phyloP scores from a whole-genome alignment of 2,329 filamentous ascomycete genomes.

The Sporothrix sp. region DNA sequence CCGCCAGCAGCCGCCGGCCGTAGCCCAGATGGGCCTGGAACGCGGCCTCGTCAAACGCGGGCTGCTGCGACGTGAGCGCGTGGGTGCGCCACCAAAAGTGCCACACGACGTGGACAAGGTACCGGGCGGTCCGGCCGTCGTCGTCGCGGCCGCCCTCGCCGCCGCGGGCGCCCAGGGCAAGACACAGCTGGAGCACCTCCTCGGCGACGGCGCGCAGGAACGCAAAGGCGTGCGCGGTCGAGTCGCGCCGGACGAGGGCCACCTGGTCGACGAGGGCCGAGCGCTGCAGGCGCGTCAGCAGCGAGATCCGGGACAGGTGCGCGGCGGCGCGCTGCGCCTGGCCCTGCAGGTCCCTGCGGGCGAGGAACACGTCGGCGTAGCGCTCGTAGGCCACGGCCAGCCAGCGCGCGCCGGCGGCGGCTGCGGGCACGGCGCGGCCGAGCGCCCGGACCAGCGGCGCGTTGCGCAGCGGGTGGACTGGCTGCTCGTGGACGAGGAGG shows the following conservation, averaged over 20 bases:
- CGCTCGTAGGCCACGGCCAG: slow-evolving; percentile 43
- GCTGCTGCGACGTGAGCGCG: slow-evolving; percentile 30
- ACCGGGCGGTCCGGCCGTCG: slow-evolving; percentile 9
- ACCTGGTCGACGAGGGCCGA: slow-evolving; percentile 46
- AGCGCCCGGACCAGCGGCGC: slow-evolving; percentile 40
- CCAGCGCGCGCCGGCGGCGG: slow-evolving; percentile 31
- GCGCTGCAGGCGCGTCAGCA: slow-evolving; percentile 51
- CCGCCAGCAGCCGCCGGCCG: slow-evolving; percentile 29
- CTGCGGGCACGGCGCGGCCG: neutral
- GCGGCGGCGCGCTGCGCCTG: slow-evolving; percentile 31
- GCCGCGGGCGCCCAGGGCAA: neutral
- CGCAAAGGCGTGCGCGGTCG: slow-evolving; percentile 43
- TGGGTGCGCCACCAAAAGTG: slow-evolving; percentile 49
- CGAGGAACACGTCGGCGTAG: slow-evolving; percentile 33
- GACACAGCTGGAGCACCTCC: slow-evolving; percentile 22
- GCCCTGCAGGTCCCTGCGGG: slow-evolving; percentile 32
- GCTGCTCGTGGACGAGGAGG: slow-evolving; percentile 27
- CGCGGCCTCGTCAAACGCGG: slow-evolving; percentile 48
- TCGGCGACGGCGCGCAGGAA: slow-evolving; percentile 40
- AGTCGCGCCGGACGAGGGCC: slow-evolving; percentile 49
- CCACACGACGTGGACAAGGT: slow-evolving; percentile 32
- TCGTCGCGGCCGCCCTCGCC: no score
- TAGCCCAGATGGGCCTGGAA: slow-evolving; percentile 55
- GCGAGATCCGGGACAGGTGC: slow-evolving; percentile 39
- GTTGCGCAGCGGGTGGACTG: slow-evolving; percentile 52